phyloP scores from a whole-genome alignment of 169 alveolate species.

The Eimeria tenella region DNA sequence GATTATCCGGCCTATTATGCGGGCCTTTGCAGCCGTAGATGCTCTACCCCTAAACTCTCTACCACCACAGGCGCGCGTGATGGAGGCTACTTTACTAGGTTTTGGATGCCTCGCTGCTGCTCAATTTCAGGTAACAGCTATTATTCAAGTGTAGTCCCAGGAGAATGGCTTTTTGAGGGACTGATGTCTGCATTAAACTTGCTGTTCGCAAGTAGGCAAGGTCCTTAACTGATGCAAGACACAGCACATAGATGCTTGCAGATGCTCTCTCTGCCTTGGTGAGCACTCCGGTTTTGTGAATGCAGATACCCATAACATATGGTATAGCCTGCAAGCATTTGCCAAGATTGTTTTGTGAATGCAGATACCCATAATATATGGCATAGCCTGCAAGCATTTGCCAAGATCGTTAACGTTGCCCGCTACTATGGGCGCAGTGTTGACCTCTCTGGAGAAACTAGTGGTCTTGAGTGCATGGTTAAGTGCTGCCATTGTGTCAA shows the following conservation, averaged over 20 bases:
- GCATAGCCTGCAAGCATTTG: background rate
- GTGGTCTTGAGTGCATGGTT: conserved; percentile 25
- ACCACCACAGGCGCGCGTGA: background rate
- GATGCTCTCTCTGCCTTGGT: too few species aligned
- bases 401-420: conserved; percentile 43
- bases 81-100: conserved; percentile 22
- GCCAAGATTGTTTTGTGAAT: background rate
- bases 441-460: conserved; percentile 12
- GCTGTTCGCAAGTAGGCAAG: too few species aligned
- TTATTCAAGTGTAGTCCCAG: too few species aligned
- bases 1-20: background rate
- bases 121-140: conserved; percentile 12
- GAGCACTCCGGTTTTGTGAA: background rate
- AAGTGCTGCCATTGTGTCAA: background rate
- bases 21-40: conserved; percentile 38
- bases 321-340: background rate
- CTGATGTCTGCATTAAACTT: too few species aligned
- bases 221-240: too few species aligned
- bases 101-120: conserved; percentile 54
- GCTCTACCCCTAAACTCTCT: background rate
- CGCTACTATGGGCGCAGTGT: background rate
- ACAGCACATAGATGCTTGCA: too few species aligned
- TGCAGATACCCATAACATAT: conserved; percentile 28
- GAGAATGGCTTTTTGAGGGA: too few species aligned
- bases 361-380: conserved; percentile 42